phyloP scores from a whole-genome alignment of 1,284 basidiomycete genomes.

The Afroboletus lepidellus region DNA sequence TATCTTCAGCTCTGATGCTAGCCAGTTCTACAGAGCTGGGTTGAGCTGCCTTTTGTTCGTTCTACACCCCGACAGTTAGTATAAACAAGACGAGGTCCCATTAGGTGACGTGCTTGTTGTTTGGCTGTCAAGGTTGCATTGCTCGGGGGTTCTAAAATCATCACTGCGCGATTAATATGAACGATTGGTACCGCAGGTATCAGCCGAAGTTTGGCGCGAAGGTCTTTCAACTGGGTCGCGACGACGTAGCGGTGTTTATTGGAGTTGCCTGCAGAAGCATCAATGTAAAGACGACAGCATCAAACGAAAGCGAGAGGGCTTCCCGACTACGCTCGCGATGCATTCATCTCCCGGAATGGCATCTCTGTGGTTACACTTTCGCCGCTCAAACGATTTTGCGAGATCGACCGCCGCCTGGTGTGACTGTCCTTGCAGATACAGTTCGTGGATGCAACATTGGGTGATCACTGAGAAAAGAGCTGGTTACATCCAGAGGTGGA shows the following conservation, averaged over 20 bases:
- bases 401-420: constrained; percentile 78
- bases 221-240: constrained; percentile 71
- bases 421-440: constrained; percentile 76
- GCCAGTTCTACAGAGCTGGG: constrained; percentile 48
- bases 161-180: constrained; percentile 86
- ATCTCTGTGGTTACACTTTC: constrained; percentile 93
- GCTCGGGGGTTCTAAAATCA: constrained; percentile 87
- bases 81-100: neutral
- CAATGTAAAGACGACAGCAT: constrained; percentile 17
- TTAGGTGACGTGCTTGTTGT: constrained; percentile 46
- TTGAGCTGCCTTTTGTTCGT: constrained; percentile 52
- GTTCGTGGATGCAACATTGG: constrained; percentile 89
- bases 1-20: constrained; percentile 34
- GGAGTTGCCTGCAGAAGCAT: constrained; percentile 56
- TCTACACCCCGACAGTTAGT: constrained; percentile 35
- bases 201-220: constrained; percentile 62
- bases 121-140: constrained; percentile 73
- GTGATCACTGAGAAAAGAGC: constrained; percentile 82
- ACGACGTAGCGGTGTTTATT: constrained; percentile 92
- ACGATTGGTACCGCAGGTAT: constrained; percentile 85
- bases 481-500: constrained; percentile 23
- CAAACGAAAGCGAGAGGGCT: constrained; percentile 30
- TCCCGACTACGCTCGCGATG: constrained; percentile 78
- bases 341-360: constrained; percentile 84
- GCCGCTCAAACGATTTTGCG: constrained; percentile 89